These are phyloP conservation scores for Sporobolomyces phaffii DNA, from an alignment of 768 basidiomycete genomes.

Conservation along the genomic window DNA sequence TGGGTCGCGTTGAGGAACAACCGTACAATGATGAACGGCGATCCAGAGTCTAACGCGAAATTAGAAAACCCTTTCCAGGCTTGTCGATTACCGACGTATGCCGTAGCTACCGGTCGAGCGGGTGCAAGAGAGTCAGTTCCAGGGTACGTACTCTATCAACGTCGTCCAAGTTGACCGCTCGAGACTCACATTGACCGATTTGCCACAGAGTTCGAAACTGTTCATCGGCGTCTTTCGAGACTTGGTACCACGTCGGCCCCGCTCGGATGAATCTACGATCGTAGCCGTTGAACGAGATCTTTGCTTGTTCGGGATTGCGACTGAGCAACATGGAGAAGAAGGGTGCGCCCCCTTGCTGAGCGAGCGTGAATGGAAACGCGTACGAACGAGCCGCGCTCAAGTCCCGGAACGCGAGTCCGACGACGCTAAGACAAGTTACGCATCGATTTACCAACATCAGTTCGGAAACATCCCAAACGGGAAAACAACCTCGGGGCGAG, in stretches of 20 bases:
- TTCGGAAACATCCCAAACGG: too few relatives aligned
- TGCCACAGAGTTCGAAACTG: conserved; percentile 12
- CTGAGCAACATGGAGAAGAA: conserved; percentile 4
- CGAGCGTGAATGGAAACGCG: conserved; percentile 17
- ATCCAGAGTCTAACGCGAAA: conserved; percentile 32
- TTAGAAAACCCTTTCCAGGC: not conserved
- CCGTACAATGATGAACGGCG: conserved; percentile 29
- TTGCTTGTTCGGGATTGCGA: not conserved
- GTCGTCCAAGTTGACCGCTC: not conserved
- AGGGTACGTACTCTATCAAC: not conserved
- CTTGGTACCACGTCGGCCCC: not conserved
- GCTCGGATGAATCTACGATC: not conserved
- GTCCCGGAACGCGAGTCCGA: conserved; percentile 7
- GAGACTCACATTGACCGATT: not conserved
- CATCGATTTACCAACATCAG: too few relatives aligned
- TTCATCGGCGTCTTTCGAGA: not conserved
- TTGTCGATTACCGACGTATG: not conserved
- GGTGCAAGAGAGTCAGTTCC: not conserved
- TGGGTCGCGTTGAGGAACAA: too few relatives aligned
- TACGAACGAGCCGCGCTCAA: conserved; percentile 6
- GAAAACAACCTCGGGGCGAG: too few relatives aligned
- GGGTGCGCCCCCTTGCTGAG: not conserved
- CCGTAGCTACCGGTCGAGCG: not conserved
- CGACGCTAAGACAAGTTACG: not conserved
- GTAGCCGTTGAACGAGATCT: conserved; percentile 13